These are phyloP conservation scores for Pythium folliculosum DNA, from an alignment of 352 stramenopile genomes.

Conservation along the genomic window DNA sequence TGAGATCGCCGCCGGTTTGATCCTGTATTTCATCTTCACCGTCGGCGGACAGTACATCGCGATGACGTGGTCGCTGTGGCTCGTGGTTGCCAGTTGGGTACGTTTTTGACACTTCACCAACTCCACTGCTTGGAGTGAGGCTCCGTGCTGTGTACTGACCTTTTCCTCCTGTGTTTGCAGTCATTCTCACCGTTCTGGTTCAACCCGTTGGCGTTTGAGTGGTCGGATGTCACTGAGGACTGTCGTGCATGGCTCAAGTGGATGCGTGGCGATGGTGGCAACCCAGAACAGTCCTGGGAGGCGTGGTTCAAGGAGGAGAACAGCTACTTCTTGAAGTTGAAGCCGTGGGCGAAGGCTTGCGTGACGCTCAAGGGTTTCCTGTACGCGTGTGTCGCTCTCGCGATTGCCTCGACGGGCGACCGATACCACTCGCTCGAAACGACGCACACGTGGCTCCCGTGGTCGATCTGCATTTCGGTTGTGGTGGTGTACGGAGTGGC, in stretches of 20 bases:
- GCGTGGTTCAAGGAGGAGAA: conserved; percentile 94
- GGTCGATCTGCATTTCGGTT: conserved; percentile 31
- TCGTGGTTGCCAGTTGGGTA: conserved; percentile 90
- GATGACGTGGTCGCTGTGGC: conserved; percentile 98
- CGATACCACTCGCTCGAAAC: conserved; percentile 38
- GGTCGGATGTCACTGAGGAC: conserved; percentile 86
- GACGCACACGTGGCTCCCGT: conserved; percentile 35
- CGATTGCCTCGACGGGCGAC: conserved; percentile 64
- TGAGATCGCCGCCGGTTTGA: conserved; percentile 89
- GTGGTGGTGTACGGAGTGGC: conserved; percentile 33
- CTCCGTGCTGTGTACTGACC: conserved; percentile 4
- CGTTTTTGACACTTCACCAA: no score
- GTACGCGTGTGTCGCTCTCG: conserved; percentile 76
- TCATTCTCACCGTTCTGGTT: conserved; percentile 95
- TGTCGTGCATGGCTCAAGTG: conserved; percentile 73
- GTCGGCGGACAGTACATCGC: conserved; percentile 95
- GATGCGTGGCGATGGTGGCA: conserved; percentile 86
- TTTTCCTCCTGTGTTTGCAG: conserved; percentile 17
- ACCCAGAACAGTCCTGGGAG: conserved; percentile 88
- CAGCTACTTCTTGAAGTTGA: conserved; percentile 82
- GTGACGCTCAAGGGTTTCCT: conserved; percentile 84
- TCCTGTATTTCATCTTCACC: conserved; percentile 95
- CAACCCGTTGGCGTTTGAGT: conserved; percentile 95
- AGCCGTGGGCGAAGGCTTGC: conserved; percentile 79
- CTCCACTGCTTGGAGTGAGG: no score